Percentiles rank a stretch among this genome's conserved stretches.
These are phyloP conservation scores for Tetracentron sinense DNA, from an alignment of 164 flowering plant species.

Conservation along the genomic window DNA sequence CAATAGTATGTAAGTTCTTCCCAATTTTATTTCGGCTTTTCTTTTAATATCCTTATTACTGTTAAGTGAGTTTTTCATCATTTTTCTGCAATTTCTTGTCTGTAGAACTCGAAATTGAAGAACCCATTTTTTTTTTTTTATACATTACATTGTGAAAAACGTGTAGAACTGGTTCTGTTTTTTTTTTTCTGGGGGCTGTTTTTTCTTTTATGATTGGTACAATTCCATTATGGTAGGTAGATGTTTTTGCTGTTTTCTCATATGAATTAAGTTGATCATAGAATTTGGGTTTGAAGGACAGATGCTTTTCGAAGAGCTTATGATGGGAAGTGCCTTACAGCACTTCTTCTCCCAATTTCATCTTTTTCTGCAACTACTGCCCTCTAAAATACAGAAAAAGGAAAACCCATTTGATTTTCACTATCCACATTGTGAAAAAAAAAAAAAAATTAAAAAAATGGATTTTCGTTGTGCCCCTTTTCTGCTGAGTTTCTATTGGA, in stretches of 20 bases:
- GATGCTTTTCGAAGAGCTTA: background rate
- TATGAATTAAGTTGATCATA: too few relatives aligned
- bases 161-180: too few relatives aligned
- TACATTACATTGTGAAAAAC: too few relatives aligned
- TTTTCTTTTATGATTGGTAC: background rate
- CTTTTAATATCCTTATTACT: background rate
- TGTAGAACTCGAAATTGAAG: background rate
- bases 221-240: background rate
- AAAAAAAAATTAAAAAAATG: too few relatives aligned
- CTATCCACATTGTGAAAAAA: background rate
- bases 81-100: background rate
- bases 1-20: constrained; percentile 51
- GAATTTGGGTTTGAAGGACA: background rate
- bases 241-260: background rate
- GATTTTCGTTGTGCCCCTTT: too few relatives aligned
- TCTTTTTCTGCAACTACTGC: background rate
- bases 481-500: background rate
- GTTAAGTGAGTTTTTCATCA: background rate
- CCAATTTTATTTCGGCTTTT: background rate
- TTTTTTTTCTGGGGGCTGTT: too few relatives aligned
- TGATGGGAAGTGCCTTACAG: background rate
- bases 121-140: too few relatives aligned
- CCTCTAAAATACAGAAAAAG: background rate
- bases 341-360: too few relatives aligned
- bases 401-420: constrained; percentile 1